These are phyloP conservation scores for Neonectria neomacrospora DNA, from an alignment of 2,329 filamentous ascomycete species.

Conservation along the genomic window DNA sequence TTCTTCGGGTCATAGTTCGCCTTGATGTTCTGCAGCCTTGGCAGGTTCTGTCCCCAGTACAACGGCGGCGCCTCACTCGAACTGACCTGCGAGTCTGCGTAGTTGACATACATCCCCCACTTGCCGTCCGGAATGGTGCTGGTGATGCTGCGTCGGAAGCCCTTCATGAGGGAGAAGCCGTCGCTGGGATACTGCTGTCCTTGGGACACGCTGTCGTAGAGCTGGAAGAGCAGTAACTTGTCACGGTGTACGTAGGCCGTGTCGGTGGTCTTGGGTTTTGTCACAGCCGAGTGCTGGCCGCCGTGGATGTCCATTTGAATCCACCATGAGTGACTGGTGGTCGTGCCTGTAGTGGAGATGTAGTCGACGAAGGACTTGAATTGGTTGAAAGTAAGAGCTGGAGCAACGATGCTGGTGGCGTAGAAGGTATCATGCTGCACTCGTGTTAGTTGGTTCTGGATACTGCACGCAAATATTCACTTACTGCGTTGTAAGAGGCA, in stretches of 20 bases:
- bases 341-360: constrained; percentile 31
- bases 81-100: constrained; percentile 52
- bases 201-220: constrained; percentile 54
- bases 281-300: constrained; percentile 51
- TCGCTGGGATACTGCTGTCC: constrained; percentile 46
- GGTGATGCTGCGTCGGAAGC: constrained; percentile 50
- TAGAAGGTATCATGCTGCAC: constrained; percentile 47
- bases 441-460: neutral
- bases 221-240: constrained; percentile 62
- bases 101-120: constrained; percentile 57
- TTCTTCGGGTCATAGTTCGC: constrained; percentile 50
- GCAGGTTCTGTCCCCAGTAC: constrained; percentile 53
- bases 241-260: constrained; percentile 55
- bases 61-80: constrained; percentile 47
- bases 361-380: constrained; percentile 44
- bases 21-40: constrained; percentile 51
- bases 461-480: neutral
- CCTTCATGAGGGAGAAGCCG: constrained; percentile 49
- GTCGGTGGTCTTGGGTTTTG: constrained; percentile 42
- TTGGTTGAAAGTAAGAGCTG: constrained; percentile 34
- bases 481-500: constrained; percentile 39
- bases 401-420: constrained; percentile 45
- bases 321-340: constrained; percentile 40
- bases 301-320: constrained; percentile 49
- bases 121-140: constrained; percentile 38